Conservation (phyloP, 129 eudicot species). For the Gnaphalium uliginosum region DNA sequence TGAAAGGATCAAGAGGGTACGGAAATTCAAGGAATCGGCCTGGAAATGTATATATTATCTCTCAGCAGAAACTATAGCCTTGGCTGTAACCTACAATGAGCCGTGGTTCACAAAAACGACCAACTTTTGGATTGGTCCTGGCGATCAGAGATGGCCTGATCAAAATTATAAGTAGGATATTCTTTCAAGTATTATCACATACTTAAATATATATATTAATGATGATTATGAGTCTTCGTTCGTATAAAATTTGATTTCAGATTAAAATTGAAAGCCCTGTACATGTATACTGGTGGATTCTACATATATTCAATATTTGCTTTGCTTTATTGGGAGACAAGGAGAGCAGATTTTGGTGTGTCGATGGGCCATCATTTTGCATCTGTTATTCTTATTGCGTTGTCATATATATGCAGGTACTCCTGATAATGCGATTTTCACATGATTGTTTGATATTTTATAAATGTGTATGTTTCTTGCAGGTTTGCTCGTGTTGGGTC, state of each 20-base stretch:
- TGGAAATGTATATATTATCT: conserved; percentile 92
- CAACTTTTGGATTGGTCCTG: conserved; percentile 87
- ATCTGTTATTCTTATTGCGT: conserved; percentile 66
- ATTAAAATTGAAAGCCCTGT: conserved; percentile 80
- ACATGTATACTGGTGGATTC: conserved; percentile 88
- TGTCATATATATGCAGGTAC: conserved; percentile 79
- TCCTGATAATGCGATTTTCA: too few relatives aligned
- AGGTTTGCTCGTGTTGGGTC: conserved; percentile 97
- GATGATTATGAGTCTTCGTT: not conserved
- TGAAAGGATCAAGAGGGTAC: conserved; percentile 61
- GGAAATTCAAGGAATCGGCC: conserved; percentile 91
- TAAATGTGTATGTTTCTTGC: conserved; percentile 21
- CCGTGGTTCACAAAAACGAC: conserved; percentile 89
- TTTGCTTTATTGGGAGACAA: conserved; percentile 92
- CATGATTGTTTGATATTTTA: not conserved
- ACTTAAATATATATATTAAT: not conserved
- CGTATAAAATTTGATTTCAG: conserved; percentile 37
- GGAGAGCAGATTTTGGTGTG: conserved; percentile 93
- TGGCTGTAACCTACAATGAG: conserved; percentile 72
- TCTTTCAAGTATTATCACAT: not conserved
- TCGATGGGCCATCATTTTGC: conserved; percentile 99
- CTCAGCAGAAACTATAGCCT: conserved; percentile 78
- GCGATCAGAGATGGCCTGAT: conserved; percentile 88
- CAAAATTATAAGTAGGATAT: conserved; percentile 64
- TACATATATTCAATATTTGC: conserved; percentile 92